phyloP scores from a whole-genome alignment of 78 protist species.

The Andalucia godoyi region DNA sequence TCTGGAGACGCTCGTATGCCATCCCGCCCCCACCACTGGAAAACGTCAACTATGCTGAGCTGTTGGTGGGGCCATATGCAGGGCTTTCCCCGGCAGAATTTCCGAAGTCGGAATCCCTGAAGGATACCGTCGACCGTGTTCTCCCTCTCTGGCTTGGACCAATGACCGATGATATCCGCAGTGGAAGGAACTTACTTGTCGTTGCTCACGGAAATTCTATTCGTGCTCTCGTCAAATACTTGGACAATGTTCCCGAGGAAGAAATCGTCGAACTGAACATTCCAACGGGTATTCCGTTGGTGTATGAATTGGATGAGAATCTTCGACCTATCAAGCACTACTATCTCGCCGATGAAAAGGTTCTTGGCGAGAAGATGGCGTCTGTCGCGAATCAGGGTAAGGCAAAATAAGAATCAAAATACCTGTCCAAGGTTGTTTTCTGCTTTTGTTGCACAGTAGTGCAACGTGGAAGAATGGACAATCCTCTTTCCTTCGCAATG shows the following conservation, averaged over 20 bases:
- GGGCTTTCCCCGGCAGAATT: slow-evolving; percentile 20
- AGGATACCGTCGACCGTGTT: slow-evolving; percentile 60
- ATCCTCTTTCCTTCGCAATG: too few species aligned
- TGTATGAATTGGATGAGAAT: slow-evolving; percentile 54
- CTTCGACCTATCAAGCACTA: slow-evolving; percentile 41
- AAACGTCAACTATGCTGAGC: slow-evolving; percentile 36
- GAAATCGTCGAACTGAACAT: slow-evolving; percentile 59
- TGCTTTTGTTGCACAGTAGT: too few species aligned
- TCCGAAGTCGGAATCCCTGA: slow-evolving; percentile 70
- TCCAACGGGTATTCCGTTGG: slow-evolving; percentile 78
- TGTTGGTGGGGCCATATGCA: slow-evolving; percentile 47
- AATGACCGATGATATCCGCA: slow-evolving; percentile 48
- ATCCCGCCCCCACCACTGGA: slow-evolving; percentile 72
- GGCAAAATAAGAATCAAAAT: neutral
- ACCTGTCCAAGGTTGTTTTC: too few species aligned
- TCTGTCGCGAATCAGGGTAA: slow-evolving; percentile 55
- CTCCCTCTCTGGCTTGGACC: slow-evolving; percentile 63
- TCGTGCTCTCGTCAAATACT: slow-evolving; percentile 74
- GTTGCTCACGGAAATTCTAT: slow-evolving; percentile 87
- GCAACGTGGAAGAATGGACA: too few species aligned
- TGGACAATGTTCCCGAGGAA: slow-evolving; percentile 59
- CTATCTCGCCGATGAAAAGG: slow-evolving; percentile 41
- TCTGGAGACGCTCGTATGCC: slow-evolving; percentile 78
- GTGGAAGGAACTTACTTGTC: slow-evolving; percentile 65
- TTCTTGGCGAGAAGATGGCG: slow-evolving; percentile 22